phyloP scores from a whole-genome alignment of 495 filamentous ascomycete species.

The Zalerion maritima region DNA sequence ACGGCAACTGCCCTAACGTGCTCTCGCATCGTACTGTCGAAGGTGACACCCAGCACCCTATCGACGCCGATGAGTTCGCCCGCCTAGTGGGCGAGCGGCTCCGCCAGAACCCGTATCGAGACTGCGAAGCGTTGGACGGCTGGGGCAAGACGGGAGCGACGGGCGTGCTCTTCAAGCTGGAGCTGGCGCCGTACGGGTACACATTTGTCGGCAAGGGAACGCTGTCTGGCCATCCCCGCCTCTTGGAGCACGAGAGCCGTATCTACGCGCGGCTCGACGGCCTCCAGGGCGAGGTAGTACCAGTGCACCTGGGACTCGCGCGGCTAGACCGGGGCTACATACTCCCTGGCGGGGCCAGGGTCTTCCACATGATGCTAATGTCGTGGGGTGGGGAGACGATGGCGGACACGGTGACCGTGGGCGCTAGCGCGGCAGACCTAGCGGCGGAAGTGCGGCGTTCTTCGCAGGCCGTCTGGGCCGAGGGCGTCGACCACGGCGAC shows the following conservation, averaged over 20 bases:
- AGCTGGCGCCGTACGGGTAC: constrained; percentile 1
- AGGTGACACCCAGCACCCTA: background rate
- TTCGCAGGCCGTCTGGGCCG: background rate
- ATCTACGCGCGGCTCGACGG: constrained; percentile 2
- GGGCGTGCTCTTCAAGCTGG: constrained; percentile 4
- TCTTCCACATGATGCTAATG: constrained; percentile 5
- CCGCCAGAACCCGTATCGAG: background rate
- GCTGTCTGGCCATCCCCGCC: background rate
- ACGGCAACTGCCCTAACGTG: constrained; percentile 2
- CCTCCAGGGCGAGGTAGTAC: constrained; percentile 3
- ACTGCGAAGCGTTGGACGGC: background rate
- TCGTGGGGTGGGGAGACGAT: constrained; percentile 3
- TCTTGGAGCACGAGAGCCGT: constrained; percentile 2
- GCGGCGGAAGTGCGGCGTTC: background rate
- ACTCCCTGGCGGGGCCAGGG: background rate
- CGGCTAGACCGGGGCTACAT: constrained; percentile 1
- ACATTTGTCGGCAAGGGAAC: constrained; percentile 3
- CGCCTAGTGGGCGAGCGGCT: constrained; percentile 1
- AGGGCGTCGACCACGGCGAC: constrained; percentile 1
- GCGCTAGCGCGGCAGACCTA: background rate
- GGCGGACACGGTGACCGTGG: too few species aligned
- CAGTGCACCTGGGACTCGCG: constrained; percentile 2
- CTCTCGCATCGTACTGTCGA: constrained; percentile 1
- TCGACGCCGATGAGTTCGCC: constrained; percentile 2
- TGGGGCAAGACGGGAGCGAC: constrained; percentile 3